Evolutionary conservation across 2,329 filamentous ascomycete species (phyloP), one percentile per base, ranked within the genome.

Genomic region (Aspergillus ruber): DNA sequence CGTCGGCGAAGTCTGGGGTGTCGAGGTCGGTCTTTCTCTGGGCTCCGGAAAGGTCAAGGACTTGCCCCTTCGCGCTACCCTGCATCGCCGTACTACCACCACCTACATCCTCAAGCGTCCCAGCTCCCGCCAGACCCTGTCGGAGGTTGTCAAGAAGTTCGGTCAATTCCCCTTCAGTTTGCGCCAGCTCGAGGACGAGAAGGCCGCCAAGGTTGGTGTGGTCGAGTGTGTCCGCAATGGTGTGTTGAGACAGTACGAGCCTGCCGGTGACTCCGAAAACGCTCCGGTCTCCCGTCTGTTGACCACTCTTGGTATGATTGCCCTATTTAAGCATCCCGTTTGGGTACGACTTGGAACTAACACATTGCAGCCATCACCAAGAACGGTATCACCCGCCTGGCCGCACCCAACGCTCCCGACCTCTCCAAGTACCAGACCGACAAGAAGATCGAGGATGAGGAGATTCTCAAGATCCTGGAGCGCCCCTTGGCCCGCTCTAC

Each of bases 141-240:
- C 90, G 42, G 93, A 97, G 75, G 86, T 95, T 52, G 85, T 94
- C 70, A 94, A 91, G 83, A 96, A 91, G 77, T 98, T 97, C 66
- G 90, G 91, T 56, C 89, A 83, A 53, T 98, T 98, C 80, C 93
- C 93, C 61, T 98, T 98, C 82, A 95, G 88, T 74, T 79, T 97
- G 76, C 83, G 93, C 66, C 93, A 98, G 76, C 82, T 98, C 53
- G 91, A 96, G 54, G 91, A 97, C 63, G 93, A 98, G 81, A 86
- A 91, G 65, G 84, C 90, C 56, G 93, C 89, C 50, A 87, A 97
- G 86, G 86, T 93, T 74, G 93, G 93, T 65, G 86, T 97, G 49
- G 86, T 97, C 50, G 93, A 98, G 76, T 96, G 91, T 72, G 91
- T 97, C 48, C 87, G 93, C 62, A 84, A 85, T 63, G 90, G 90